phyloP scores from a whole-genome alignment of 768 basidiomycete species.

The Lactarius sp. region DNA sequence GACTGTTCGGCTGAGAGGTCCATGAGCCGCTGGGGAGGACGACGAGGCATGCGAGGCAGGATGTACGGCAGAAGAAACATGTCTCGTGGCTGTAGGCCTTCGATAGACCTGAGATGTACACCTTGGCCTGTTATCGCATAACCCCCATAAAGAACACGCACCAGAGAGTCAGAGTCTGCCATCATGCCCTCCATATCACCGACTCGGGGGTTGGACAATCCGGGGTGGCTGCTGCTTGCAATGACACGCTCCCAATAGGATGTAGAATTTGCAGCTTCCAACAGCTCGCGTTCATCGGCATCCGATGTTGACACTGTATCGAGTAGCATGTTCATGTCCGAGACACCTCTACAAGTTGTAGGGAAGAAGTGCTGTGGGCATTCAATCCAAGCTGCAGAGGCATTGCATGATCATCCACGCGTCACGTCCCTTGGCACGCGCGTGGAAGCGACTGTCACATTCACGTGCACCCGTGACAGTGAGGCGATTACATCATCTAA shows the following conservation, averaged over 20 bases:
- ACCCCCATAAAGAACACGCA: neutral
- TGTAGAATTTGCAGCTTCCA: conserved; percentile 13
- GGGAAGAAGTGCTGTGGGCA: neutral
- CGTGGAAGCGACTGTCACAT: conserved; percentile 6
- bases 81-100: neutral
- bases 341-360: neutral
- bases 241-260: conserved; percentile 18
- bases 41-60: neutral
- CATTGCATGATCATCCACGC: neutral
- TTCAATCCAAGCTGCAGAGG: neutral
- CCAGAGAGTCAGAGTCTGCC: neutral
- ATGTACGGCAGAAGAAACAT: neutral
- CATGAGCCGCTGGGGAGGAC: neutral
- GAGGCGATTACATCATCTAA: neutral
- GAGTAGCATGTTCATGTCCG: neutral
- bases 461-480: conserved; percentile 14
- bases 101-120: conserved; percentile 7
- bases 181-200: conserved; percentile 6
- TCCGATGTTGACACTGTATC: conserved; percentile 21
- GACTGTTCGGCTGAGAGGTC: neutral
- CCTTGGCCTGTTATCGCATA: neutral
- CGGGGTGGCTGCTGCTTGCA: neutral
- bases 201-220: neutral
- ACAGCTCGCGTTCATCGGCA: conserved; percentile 18
- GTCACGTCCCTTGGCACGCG: neutral